phyloP scores from a whole-genome alignment of 805 yeast species.

The Kockiozyma suomiensis region DNA sequence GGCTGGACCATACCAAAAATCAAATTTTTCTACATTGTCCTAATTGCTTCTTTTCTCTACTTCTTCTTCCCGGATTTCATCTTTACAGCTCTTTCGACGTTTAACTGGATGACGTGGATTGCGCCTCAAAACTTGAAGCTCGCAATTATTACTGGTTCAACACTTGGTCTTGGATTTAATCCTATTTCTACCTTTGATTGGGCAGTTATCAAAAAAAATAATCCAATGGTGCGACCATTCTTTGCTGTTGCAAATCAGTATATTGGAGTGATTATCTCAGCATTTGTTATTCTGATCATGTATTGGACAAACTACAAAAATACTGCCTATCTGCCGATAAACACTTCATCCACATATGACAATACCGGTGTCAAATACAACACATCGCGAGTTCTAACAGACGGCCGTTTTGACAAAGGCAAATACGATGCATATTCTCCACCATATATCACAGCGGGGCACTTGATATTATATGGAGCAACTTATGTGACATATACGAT shows the following conservation, averaged over 20 bases:
- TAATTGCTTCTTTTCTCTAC: conserved; percentile 50
- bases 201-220: conserved; percentile 50
- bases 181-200: conserved; percentile 70
- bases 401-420: conserved; percentile 48
- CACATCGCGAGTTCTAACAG: conserved; percentile 52
- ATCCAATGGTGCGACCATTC: conserved; percentile 44
- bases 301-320: conserved; percentile 55
- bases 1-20: conserved; percentile 63
- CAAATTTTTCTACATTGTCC: conserved; percentile 50
- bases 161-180: conserved; percentile 64
- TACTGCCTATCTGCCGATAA: conserved; percentile 48
- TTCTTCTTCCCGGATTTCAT: conserved; percentile 65
- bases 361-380: conserved; percentile 45
- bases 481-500: conserved; percentile 56
- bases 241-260: conserved; percentile 49
- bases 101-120: conserved; percentile 67
- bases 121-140: conserved; percentile 56
- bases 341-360: conserved; percentile 50
- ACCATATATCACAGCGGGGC: conserved; percentile 55
- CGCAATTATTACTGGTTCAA: conserved; percentile 65
- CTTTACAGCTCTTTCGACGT: conserved; percentile 59
- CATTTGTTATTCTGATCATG: conserved; percentile 55
- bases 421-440: conserved; percentile 64
- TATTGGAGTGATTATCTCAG: conserved; percentile 50
- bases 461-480: conserved; percentile 56